Base-by-base conservation (phyloP, 257 asterid species). In the Salvia rosmarinus region DNA sequence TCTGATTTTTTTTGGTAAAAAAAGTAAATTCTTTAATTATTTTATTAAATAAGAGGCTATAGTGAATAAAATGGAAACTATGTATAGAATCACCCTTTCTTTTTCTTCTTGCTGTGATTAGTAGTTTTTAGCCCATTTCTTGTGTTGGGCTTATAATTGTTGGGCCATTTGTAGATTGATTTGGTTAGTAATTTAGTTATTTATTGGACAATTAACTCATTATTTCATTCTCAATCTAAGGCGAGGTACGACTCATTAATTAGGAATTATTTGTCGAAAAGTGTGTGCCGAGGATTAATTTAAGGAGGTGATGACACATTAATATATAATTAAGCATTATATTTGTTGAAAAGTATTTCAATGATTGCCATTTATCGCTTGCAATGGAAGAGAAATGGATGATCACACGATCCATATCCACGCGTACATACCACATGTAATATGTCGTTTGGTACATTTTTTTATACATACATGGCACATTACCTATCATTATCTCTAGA, bases 361-460 rank as follows among this genome's bases (percentile, higher is more conserved):
- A 71, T 77, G 70, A 77, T 77, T 66, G 77, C 54, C 34, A 34
- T 30, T 40, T 5, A 70, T 77, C 64, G 77, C 81, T 77, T 70
- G 73, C 19, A 57, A 19, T 46, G 46, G 4, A 11, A 42, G 50
- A 43, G 61, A 4, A 32, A 19, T 42, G 44, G 21, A 39, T 50
- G 8, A 70, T 43, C 17, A n/a, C 21, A 47, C 5, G 23, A 47
- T 62, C 52, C 23, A 6, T 16, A 32, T 47, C 3, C 63, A 64
- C 73, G 52, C 63, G 64, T 51, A 32, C 25, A 2, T 43, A 60
- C 58, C 68, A 63, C 4, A 4, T 55, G 72, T 71, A 65, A 47
- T 2, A 8, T 44, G 19, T 3, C 44, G 39, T 52, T 40, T 71
- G 67, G 43, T 3, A 1, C 1, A 13, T 55, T 10, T 55, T 55